Evolutionary conservation across 192 early-diverging fungal species (phyloP).

Genomic region (Irineochytrium annulatum): DNA sequence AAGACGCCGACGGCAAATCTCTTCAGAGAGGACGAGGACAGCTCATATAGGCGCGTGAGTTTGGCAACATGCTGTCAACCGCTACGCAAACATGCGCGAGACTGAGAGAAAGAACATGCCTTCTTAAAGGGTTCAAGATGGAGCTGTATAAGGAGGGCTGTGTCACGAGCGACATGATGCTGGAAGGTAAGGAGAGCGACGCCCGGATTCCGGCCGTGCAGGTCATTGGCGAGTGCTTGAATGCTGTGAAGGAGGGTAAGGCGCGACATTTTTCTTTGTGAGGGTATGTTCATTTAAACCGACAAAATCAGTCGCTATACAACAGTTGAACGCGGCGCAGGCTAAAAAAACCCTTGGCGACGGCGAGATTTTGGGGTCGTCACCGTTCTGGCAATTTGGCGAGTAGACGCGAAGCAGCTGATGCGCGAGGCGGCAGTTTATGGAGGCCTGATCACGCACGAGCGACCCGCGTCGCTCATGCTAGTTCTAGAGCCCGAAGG

Average conservation of each 20-base stretch:
- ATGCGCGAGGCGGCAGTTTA: conserved; percentile 8
- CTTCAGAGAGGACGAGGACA: neutral
- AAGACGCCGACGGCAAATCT: conserved; percentile 2
- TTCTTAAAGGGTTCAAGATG: conserved; percentile 9
- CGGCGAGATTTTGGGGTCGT: neutral
- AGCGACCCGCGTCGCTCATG: conserved; percentile 2
- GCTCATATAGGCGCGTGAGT: neutral
- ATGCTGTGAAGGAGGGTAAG: conserved; percentile 7
- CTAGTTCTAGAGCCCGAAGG: conserved; percentile 13
- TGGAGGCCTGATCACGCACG: conserved; percentile 3
- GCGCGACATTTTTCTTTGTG: neutral
- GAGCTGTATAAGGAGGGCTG: neutral
- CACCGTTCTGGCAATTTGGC: conserved; percentile 10
- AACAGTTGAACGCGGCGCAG: neutral
- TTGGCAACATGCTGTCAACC: conserved; percentile 1
- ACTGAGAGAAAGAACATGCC: neutral
- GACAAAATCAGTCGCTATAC: neutral
- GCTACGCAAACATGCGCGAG: neutral
- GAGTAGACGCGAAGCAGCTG: conserved; percentile 6
- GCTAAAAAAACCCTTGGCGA: neutral
- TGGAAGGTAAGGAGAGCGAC: neutral
- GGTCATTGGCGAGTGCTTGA: conserved; percentile 15
- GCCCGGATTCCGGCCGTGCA: conserved; percentile 5
- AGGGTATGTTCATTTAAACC: neutral
- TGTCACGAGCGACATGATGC: neutral